Conservation (phyloP, 176 grass and related monocot species). For the Triticum monococcum region DNA sequence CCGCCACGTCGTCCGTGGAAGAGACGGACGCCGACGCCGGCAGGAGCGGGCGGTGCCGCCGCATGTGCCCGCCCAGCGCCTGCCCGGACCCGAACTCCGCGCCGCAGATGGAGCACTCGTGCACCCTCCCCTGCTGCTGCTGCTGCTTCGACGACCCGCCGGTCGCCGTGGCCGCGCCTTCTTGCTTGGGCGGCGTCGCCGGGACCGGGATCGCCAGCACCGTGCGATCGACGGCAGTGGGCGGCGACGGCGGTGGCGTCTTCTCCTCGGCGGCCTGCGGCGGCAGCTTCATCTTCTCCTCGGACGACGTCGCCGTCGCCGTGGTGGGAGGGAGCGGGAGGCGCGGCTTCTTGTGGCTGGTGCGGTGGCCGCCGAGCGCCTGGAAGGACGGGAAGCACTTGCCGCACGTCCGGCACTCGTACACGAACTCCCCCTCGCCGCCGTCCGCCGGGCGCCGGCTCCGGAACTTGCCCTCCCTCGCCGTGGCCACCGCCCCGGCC, state of each 20-base stretch:
- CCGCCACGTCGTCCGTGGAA: neutral
- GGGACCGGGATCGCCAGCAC: constrained; percentile 28
- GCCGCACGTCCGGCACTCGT: constrained; percentile 91
- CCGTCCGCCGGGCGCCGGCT: constrained; percentile 44
- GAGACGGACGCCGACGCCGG: constrained; percentile 14
- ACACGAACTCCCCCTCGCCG: constrained; percentile 44
- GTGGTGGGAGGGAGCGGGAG: neutral
- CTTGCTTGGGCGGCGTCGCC: constrained; percentile 26
- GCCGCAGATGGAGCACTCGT: constrained; percentile 88
- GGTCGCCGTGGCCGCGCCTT: neutral
- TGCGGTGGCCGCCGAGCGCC: constrained; percentile 96
- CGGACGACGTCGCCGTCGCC: neutral
- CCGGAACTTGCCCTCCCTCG: constrained; percentile 20
- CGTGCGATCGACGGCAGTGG: neutral
- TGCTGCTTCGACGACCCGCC: neutral
- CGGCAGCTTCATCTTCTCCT: neutral
- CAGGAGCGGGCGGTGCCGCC: constrained; percentile 69
- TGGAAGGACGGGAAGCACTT: constrained; percentile 92
- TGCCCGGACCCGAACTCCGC: constrained; percentile 88
- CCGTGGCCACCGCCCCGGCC: neutral
- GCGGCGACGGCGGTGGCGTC: neutral
- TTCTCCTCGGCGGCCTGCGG: neutral
- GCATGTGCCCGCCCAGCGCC: constrained; percentile 93
- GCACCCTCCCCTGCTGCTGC: constrained; percentile 25
- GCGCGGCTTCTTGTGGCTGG: constrained; percentile 91